Base-by-base conservation (phyloP, 2,329 filamentous ascomycete species). In the Dothidotthia symphoricarpi region DNA sequence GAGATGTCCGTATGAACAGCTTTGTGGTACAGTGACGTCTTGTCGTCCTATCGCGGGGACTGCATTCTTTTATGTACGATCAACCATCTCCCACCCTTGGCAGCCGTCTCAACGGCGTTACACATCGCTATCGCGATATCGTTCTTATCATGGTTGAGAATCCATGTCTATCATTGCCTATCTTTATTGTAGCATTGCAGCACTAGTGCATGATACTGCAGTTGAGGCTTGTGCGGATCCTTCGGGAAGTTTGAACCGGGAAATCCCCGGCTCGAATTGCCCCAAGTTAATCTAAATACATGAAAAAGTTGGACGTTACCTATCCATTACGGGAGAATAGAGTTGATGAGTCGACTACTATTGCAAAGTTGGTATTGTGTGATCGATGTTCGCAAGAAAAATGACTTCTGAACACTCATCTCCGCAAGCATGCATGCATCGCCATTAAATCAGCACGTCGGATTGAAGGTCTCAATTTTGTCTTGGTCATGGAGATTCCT, bases 191-290 rank as follows among this genome's bases (percentile, higher is more conserved):
- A 42, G 28, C 41, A 43, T 30, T 26, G 33, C 43, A 43, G 38
- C 24, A 30, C 34, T 5, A 16, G 39, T 48, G 45, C 39, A 41
- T 15, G 30, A 27, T 14, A 24, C 32, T 50, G 48, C 38, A 44
- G 30, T 39, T 39, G 38, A 42, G 24, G 36, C 39, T 37, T 46
- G 28, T 47, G 43, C 29, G 24, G 47, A 54, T 54, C 51, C 42
- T 51, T 46, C 54, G 52, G 54, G 34, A 45, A 28, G 41, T 45
- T 44, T 29, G 41, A 56, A 51, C 38, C 36, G 50, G 51, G 28
- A 51, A 49, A 45, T 37, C 34, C 9, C 44, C 51, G 51, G 49
- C 15, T 51, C 27, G 14, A 31, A 30, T 40, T 55, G 29, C 53
- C 41, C 31, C n/a, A n/a, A 39, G 31, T 14, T 33, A 12, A 32